Evolutionary conservation across 805 yeast genomes (phyloP).

Genomic region (Metschnikowia henanensis): DNA sequence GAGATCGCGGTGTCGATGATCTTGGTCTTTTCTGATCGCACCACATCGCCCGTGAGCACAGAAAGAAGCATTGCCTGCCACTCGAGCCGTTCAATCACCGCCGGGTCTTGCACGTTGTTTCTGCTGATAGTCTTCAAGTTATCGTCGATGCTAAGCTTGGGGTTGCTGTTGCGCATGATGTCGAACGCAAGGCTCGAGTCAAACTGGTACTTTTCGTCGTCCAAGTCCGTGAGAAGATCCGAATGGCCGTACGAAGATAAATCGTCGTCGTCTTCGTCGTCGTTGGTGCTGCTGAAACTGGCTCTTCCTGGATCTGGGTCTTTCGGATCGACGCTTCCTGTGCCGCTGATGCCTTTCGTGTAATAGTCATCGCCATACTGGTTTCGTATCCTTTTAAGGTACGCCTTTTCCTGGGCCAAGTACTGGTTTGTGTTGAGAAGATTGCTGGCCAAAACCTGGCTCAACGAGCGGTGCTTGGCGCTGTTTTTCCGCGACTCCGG

Average conservation of each 20-base stretch:
- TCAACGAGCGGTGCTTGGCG: conserved; percentile 13
- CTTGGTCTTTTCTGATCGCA: conserved; percentile 83
- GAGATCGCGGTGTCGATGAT: conserved; percentile 50
- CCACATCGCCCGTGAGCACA: conserved; percentile 94
- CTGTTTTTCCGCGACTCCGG: conserved; percentile 12
- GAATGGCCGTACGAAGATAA: conserved; percentile 17
- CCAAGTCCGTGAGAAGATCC: conserved; percentile 39
- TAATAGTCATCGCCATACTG: conserved; percentile 69
- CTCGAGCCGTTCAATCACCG: conserved; percentile 75
- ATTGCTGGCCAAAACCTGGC: conserved; percentile 18
- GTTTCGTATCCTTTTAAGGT: conserved; percentile 60
- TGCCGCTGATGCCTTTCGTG: conserved; percentile 60
- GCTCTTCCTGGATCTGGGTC: conserved; percentile 9
- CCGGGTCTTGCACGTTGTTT: conserved; percentile 44
- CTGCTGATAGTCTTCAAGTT: conserved; percentile 36
- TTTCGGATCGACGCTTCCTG: conserved; percentile 20
- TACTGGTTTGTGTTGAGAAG: conserved; percentile 37
- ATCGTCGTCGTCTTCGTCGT: conserved; percentile 31
- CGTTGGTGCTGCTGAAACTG: conserved; percentile 17
- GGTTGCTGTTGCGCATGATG: conserved; percentile 29
- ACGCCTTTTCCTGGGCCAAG: conserved; percentile 64
- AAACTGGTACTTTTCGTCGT: conserved; percentile 47
- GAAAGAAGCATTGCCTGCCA: conserved; percentile 95
- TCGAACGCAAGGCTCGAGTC: conserved; percentile 44
- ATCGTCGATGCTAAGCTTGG: conserved; percentile 27